Conservation (phyloP, 768 basidiomycete genomes). For the Hygrophorus russula region DNA sequence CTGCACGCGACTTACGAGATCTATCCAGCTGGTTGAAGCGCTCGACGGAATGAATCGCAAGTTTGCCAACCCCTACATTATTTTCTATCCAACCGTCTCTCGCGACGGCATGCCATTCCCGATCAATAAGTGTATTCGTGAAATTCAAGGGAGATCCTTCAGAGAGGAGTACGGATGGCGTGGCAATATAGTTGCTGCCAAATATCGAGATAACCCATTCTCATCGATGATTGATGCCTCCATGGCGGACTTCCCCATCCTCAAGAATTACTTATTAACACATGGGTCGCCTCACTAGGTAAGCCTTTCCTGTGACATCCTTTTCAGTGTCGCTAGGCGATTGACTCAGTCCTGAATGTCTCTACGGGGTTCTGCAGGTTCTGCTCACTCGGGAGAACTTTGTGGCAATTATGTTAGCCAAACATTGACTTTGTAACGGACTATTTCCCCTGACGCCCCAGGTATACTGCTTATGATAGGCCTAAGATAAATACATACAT, state of each 20-base stretch:
- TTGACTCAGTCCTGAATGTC: neutral
- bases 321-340: neutral
- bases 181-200: constrained; percentile 70
- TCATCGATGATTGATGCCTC: constrained; percentile 56
- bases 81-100: constrained; percentile 68
- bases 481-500: constrained; percentile 6
- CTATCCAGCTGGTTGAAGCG: constrained; percentile 52
- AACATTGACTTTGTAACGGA: neutral
- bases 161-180: constrained; percentile 63
- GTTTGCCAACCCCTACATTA: constrained; percentile 69
- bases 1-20: constrained; percentile 9
- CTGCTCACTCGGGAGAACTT: neutral
- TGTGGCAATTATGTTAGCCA: neutral
- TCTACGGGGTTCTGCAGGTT: neutral
- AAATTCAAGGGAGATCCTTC: constrained; percentile 57
- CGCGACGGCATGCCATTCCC: constrained; percentile 79
- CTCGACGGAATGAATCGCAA: constrained; percentile 74
- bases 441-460: neutral
- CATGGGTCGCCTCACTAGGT: constrained; percentile 44
- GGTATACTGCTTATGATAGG: constrained; percentile 8
- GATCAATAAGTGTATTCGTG: constrained; percentile 62
- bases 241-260: constrained; percentile 77
- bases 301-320: constrained; percentile 3
- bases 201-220: constrained; percentile 48
- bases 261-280: constrained; percentile 69